These are phyloP conservation scores for Rhynchosporium graminicola DNA, from an alignment of 2,329 filamentous ascomycete species.

Conservation along the genomic window DNA sequence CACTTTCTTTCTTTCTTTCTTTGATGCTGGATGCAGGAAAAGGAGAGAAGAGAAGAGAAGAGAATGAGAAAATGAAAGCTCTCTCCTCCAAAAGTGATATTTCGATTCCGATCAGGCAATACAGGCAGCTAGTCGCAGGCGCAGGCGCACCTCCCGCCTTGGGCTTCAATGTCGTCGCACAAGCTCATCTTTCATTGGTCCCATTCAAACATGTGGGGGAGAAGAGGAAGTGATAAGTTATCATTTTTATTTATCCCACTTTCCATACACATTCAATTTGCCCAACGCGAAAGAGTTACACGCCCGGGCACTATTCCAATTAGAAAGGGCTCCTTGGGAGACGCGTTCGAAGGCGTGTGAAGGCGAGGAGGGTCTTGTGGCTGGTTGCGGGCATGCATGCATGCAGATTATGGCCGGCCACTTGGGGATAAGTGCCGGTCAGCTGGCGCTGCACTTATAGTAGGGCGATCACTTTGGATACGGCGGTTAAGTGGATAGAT, in stretches of 20 bases:
- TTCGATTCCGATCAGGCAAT: constrained; percentile 2
- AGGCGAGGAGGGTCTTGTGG: background rate
- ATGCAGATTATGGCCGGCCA: background rate
- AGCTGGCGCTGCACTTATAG: background rate
- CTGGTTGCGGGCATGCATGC: background rate
- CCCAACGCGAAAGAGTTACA: background rate
- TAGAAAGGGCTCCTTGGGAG: background rate
- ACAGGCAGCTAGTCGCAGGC: background rate
- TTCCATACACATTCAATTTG: background rate
- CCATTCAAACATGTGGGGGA: background rate
- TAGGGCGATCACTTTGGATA: too few relatives aligned
- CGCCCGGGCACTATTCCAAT: background rate
- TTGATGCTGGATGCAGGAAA: background rate
- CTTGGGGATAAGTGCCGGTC: constrained; percentile 4
- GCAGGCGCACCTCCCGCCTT: background rate
- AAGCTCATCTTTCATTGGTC: background rate
- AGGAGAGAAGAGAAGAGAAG: constrained; percentile 2
- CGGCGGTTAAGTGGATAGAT: too few relatives aligned
- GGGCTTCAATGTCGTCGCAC: background rate
- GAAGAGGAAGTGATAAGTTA: background rate
- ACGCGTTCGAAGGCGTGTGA: background rate
- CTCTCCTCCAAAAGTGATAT: background rate
- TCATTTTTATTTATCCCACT: background rate
- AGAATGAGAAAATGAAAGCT: background rate
- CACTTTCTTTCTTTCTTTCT: background rate